These are phyloP conservation scores for Trichoderma cornu-damae DNA, from an alignment of 2,329 filamentous ascomycete species.

Conservation along the genomic window DNA sequence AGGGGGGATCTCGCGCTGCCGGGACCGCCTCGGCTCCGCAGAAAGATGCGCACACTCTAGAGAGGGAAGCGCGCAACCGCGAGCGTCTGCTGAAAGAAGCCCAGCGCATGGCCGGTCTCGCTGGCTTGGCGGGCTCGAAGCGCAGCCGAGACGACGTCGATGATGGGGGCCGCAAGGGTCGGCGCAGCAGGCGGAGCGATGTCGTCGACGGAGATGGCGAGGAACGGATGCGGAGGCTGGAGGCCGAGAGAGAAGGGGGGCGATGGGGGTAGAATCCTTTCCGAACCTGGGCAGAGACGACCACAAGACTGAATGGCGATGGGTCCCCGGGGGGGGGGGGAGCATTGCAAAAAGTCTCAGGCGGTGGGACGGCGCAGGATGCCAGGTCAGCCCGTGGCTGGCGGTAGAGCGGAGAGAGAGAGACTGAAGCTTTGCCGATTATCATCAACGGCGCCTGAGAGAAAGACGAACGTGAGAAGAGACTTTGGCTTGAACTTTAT, in stretches of 20 bases:
- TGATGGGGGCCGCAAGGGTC: slow-evolving; percentile 37
- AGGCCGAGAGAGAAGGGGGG: slow-evolving; percentile 54
- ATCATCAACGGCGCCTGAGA: too few species aligned
- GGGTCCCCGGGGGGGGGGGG: too few species aligned
- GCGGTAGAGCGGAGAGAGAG: neutral
- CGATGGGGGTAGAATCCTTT: slow-evolving; percentile 40
- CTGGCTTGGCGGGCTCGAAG: slow-evolving; percentile 45
- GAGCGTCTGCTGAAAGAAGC: slow-evolving; percentile 65
- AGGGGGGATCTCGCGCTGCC: slow-evolving; percentile 21
- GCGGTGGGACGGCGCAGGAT: neutral
- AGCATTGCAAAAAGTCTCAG: neutral
- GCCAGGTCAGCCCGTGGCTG: neutral
- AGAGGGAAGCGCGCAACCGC: slow-evolving; percentile 61
- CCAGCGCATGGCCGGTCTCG: slow-evolving; percentile 56
- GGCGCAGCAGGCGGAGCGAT: slow-evolving; percentile 44
- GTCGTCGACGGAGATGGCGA: slow-evolving; percentile 44
- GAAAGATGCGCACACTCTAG: slow-evolving; percentile 61
- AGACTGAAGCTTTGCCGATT: neutral
- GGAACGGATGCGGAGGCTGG: slow-evolving; percentile 50
- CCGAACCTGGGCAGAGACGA: neutral
- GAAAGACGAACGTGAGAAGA: too few species aligned
- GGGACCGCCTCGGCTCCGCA: slow-evolving; percentile 22
- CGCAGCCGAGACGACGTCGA: slow-evolving; percentile 45
- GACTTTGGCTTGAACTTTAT: too few species aligned
- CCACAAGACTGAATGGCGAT: neutral